A percentile compares a stretch with the other conserved stretches of the same genome.
phyloP scores from a whole-genome alignment of 208 protist genomes.

The Trypanosoma lewisi region DNA sequence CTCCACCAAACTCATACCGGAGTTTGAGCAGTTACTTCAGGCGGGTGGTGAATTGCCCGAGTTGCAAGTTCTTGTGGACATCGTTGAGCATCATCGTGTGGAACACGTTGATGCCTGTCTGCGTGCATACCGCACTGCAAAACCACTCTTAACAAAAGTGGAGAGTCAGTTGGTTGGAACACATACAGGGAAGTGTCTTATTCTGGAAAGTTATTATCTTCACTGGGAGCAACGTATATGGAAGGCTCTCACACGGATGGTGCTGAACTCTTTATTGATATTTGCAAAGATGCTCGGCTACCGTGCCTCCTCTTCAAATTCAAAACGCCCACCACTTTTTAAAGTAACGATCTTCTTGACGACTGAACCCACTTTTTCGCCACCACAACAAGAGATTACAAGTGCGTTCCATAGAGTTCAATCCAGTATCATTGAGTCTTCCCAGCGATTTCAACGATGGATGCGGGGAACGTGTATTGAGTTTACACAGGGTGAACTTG shows the following conservation, averaged over 20 bases:
- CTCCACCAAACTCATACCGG: slow-evolving; percentile 77
- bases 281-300: slow-evolving; percentile 91
- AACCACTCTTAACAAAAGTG: slow-evolving; percentile 94
- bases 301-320: slow-evolving; percentile 32
- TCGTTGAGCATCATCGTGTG: slow-evolving; percentile 82
- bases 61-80: slow-evolving; percentile 91
- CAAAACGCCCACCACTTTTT: slow-evolving; percentile 84
- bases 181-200: slow-evolving; percentile 88
- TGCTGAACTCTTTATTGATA: slow-evolving; percentile 77
- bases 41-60: slow-evolving; percentile 86
- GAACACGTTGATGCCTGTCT: slow-evolving; percentile 83
- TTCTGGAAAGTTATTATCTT: slow-evolving; percentile 93
- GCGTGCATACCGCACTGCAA: slow-evolving; percentile 93
- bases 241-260: slow-evolving; percentile 91
- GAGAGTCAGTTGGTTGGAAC: slow-evolving; percentile 93
- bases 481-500: slow-evolving; percentile 90
- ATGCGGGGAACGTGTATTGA: slow-evolving; percentile 96
- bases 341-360: slow-evolving; percentile 92
- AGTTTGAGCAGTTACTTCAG: slow-evolving; percentile 75
- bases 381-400: slow-evolving; percentile 93
- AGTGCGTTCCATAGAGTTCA: slow-evolving; percentile 92
- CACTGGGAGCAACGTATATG: slow-evolving; percentile 97
- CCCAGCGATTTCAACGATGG: slow-evolving; percentile 95
- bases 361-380: slow-evolving; percentile 90
- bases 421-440: slow-evolving; percentile 90